Percentiles rank a stretch among this genome's conserved stretches.
These are phyloP conservation scores for Sclerotinia borealis DNA, from an alignment of 2,329 filamentous ascomycete species.

Conservation along the genomic window DNA sequence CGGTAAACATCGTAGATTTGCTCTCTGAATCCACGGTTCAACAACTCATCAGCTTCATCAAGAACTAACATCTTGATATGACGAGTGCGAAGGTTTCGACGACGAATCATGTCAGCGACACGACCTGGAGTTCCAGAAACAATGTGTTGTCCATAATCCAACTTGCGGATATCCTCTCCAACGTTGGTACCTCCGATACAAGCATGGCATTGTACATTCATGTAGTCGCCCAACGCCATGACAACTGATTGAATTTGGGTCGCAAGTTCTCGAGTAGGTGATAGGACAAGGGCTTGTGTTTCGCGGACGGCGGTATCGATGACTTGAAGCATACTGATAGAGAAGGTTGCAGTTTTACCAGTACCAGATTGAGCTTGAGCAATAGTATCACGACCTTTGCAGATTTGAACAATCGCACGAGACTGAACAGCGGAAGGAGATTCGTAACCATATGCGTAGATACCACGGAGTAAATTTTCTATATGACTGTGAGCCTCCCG, in stretches of 20 bases:
- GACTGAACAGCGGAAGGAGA: conserved; percentile 97
- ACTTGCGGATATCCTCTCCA: conserved; percentile 93
- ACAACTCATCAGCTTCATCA: conserved; percentile 70
- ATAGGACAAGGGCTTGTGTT: conserved; percentile 90
- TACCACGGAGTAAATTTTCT: conserved; percentile 86
- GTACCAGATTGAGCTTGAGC: conserved; percentile 96
- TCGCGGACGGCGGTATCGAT: conserved; percentile 91
- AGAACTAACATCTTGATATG: conserved; percentile 76
- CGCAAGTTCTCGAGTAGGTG: conserved; percentile 91
- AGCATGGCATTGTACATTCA: conserved; percentile 98
- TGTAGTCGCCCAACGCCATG: conserved; percentile 99
- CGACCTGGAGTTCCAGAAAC: conserved; percentile 96
- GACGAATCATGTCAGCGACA: conserved; percentile 79
- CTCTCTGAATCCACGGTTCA: conserved; percentile 94
- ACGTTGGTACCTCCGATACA: conserved; percentile 98
- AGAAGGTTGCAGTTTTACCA: conserved; percentile 94
- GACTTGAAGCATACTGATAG: conserved; percentile 91
- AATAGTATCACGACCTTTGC: conserved; percentile 98
- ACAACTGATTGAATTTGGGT: conserved; percentile 98
- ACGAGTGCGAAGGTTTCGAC: conserved; percentile 64
- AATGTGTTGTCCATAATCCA: conserved; percentile 96
- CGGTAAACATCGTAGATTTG: conserved; percentile 99
- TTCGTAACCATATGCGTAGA: conserved; percentile 98
- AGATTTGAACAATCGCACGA: conserved; percentile 96
- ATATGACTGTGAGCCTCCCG: conserved; percentile 36